Conservation (phyloP, 2,329 filamentous ascomycete genomes). For the Colletotrichum nymphaeae region DNA sequence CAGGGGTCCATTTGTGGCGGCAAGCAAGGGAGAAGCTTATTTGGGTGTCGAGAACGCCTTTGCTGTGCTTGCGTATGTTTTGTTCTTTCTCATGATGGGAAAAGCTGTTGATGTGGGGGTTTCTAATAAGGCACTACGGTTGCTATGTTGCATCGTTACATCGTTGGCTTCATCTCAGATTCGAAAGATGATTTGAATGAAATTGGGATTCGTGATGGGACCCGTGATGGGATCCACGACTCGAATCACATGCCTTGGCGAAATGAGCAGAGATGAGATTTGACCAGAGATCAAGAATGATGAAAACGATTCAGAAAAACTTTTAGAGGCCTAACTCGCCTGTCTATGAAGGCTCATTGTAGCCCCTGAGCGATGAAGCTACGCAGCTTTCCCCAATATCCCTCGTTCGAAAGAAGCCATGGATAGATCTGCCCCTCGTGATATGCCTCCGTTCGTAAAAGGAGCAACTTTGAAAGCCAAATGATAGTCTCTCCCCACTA, state of each 20-base stretch:
- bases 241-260: not conserved
- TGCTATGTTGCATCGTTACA: not conserved
- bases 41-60: not conserved
- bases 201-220: not conserved
- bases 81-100: no score
- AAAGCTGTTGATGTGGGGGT: not conserved
- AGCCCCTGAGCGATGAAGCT: not conserved
- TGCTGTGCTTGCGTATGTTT: no score
- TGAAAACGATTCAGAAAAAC: not conserved
- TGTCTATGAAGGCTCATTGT: not conserved
- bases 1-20: no score
- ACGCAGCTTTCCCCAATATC: not conserved
- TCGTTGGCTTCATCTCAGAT: not conserved
- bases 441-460: not conserved
- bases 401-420: not conserved
- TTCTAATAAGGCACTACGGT: not conserved
- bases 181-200: not conserved
- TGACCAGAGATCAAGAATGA: not conserved
- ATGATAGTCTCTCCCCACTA: not conserved
- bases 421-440: not conserved
- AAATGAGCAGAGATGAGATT: not conserved
- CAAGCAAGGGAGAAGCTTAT: slow-evolving; percentile 2
- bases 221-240: not conserved
- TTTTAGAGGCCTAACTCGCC: not conserved
- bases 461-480: not conserved